Evolutionary conservation across 306 rosid genomes (phyloP).

Genomic region (Rosa lucieae): DNA sequence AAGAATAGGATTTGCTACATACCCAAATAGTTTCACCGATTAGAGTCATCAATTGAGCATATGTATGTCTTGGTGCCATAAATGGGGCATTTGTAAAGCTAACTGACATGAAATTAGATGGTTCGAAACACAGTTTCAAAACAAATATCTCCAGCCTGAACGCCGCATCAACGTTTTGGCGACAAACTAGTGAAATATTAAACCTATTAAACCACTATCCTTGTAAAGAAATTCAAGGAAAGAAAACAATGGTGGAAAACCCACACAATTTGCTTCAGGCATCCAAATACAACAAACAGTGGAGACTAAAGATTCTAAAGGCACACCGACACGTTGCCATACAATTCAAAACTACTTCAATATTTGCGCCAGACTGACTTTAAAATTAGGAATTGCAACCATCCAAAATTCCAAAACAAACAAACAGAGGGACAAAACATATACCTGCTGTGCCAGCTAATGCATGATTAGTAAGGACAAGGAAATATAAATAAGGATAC

Average conservation of each 20-base stretch:
- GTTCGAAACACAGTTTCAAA: background rate
- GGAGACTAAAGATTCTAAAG: background rate
- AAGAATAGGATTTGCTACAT: too few relatives aligned
- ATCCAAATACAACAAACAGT: background rate
- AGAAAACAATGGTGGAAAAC: background rate
- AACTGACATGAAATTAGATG: background rate
- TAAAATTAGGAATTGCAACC: conserved; percentile 18
- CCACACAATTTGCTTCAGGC: background rate
- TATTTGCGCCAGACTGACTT: conserved; percentile 1
- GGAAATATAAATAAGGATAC: conserved; percentile 19
- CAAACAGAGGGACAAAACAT: conserved; percentile 51
- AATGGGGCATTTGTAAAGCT: background rate
- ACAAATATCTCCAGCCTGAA: background rate
- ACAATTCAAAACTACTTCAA: conserved; percentile 36
- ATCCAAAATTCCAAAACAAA: conserved; percentile 5
- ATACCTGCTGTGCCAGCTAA: conserved; percentile 87
- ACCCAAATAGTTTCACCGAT: background rate
- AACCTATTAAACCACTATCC: background rate
- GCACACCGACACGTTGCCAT: conserved; percentile 57
- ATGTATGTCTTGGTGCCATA: background rate
- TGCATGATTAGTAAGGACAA: conserved; percentile 43
- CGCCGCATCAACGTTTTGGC: background rate
- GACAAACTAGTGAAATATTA: background rate
- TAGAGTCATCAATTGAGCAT: background rate
- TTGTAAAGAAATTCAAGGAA: background rate